phyloP scores from a whole-genome alignment of 805 yeast species.

The Starmerella floris region DNA sequence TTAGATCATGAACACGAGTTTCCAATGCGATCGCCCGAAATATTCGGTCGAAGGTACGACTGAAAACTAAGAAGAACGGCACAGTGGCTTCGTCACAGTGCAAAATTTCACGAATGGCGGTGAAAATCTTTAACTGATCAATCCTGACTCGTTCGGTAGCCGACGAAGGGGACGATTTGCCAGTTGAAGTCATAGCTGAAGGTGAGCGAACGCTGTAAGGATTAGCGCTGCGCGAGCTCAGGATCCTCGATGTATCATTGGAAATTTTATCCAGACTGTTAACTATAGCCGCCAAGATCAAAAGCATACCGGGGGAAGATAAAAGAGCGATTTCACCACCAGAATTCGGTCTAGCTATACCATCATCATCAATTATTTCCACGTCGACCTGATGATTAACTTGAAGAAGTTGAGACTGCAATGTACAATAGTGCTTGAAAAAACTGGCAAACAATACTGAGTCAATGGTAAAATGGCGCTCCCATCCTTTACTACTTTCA shows the following conservation, averaged over 20 bases:
- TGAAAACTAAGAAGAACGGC: conserved; percentile 25
- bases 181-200: not conserved
- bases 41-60: conserved; percentile 29
- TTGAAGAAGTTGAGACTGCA: conserved; percentile 23
- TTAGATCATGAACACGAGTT: conserved; percentile 28
- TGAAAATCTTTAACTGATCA: conserved; percentile 27
- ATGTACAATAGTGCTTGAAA: conserved; percentile 30
- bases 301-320: conserved; percentile 26
- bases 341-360: not conserved
- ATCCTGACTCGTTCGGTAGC: conserved; percentile 17
- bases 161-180: not conserved
- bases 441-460: conserved; percentile 32
- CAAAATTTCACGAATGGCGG: conserved; percentile 29
- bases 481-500: conserved; percentile 22
- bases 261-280: conserved; percentile 19
- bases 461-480: conserved; percentile 26
- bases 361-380: conserved; percentile 13
- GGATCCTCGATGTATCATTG: not conserved
- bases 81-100: conserved; percentile 27
- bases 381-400: conserved; percentile 2
- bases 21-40: conserved; percentile 27
- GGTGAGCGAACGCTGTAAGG: conserved; percentile 1
- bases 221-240: conserved; percentile 11
- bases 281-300: conserved; percentile 23
- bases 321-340: conserved; percentile 4